Evolutionary conservation across 345 rosid genomes (phyloP).

Genomic region (Euphorbia pulcherrima): DNA sequence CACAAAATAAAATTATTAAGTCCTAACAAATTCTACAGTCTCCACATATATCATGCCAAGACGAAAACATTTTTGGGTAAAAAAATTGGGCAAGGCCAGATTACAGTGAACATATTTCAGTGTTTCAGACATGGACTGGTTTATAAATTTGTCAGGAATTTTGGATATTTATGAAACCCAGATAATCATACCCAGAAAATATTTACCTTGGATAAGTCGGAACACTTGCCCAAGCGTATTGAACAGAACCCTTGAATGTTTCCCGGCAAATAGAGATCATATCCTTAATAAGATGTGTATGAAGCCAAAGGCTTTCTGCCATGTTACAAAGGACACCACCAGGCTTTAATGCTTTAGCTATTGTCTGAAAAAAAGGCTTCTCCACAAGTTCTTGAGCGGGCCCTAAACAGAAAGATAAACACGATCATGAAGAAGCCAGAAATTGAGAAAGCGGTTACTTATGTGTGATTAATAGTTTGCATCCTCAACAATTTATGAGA

Average conservation of each 20-base stretch:
- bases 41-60: background rate
- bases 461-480: background rate
- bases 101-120: background rate
- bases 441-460: background rate
- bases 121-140: background rate
- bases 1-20: background rate
- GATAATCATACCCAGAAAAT: background rate
- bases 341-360: conserved; percentile 77
- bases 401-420: conserved; percentile 39
- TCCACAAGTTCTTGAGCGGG: conserved; percentile 93
- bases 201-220: conserved; percentile 96
- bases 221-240: conserved; percentile 93
- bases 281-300: conserved; percentile 85
- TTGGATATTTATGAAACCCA: background rate
- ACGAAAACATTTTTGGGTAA: background rate
- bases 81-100: background rate
- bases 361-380: conserved; percentile 83
- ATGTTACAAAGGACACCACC: conserved; percentile 95
- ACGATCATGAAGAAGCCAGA: background rate
- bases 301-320: conserved; percentile 99
- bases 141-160: background rate
- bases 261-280: conserved; percentile 68
- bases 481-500: background rate
- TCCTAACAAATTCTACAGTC: background rate
- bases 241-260: conserved; percentile 78